Base-by-base conservation (phyloP, 2,329 filamentous ascomycete species). In the Sphaerulina musiva region DNA sequence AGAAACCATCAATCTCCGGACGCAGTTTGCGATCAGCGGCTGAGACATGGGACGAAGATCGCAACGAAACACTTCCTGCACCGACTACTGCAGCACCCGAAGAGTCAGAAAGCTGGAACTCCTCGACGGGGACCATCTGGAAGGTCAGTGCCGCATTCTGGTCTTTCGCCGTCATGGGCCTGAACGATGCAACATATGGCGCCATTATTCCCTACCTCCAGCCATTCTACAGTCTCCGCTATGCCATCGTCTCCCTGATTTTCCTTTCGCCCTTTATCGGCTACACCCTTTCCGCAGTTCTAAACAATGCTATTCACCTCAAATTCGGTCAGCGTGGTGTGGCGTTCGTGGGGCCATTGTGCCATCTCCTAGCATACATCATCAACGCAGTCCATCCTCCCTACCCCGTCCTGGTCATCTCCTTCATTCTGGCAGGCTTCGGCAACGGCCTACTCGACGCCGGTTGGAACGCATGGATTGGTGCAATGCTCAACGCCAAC, bases 401-500 rank as follows among this genome's bases (percentile, higher is more conserved):
- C 0, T 89, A 83, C 62, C 80, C 84, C 0, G 81, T 82, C 0
- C 71, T 90, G 0, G 80, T 86, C 1, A 70, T 87, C 11, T 75
- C 83, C 26, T 82, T 85, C 64, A 77, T 84, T 47, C 71, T 89
- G 14, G 78, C 81, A 1, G 86, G 86, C 1, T 83, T 87, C 46
- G 86, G 86, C 1, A 89, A 85, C 66, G 87, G 87, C 2, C 70
- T 89, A 7, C 77, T 81, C 51, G 85, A 83, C 61, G 78, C 79
- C 0, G 80, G 76, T 5, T 83, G 79, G 75, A 81, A 80, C 62
- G 79, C 79, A 0, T 82, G 79, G 78, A 76, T 83, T 17, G 87
- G 87, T 10, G 50, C 46, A 3, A 56, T 56, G 54, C 23, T 32
- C 11, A 56, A 56, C 34, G 54, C 54, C 4, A 90, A 91, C 66